Evolutionary conservation across 768 basidiomycete species (phyloP), one percentile per base, ranked within the genome.

Genomic region (Lenzites betulinus): DNA sequence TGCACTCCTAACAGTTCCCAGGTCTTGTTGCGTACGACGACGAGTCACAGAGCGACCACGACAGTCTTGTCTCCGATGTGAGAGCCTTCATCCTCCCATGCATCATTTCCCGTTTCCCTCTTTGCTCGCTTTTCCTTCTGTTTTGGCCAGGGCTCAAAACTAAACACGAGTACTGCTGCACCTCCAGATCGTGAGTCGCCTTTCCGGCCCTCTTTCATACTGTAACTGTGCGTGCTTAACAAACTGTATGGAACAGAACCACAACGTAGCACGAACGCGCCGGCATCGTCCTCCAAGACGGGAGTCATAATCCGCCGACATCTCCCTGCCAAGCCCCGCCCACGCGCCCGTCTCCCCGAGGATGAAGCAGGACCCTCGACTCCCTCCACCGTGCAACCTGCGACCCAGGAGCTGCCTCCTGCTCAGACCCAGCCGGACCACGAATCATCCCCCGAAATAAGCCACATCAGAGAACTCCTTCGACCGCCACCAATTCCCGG

Each of bases 11-110:
- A 25, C 3, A 42, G 15, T 30, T 33, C 28, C 5, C 44, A 88
- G 87, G 85, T 20, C 81, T 89, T 36, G 82, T 83, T 26, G 82
- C 82, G 33, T 88, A 88, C 67, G 83, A 79, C 65, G 86, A 83
- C 54, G 87, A 86, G 64, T 83, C 83, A n/a, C 79, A 78, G 22
- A 85, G 83, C 62, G 86, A 86, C 60, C 73, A 77, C 22, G 87
- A 67, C 52, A 63, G 62, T 47, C 16, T 30, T 26, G 16, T 46
- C 39, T 43, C 76, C 66, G 78, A 86, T 88, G 87, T 88, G 83
- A 88, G 87, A 83, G 78, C 73, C 75, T 76, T 79, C 74, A 67
- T 71, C 70, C 74, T 68, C 65, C 59, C 65, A 64, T 67, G n/a
- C 66, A 70, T 62, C 75, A 67, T 65, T 64, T 58, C 64, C 74